Conservation (phyloP, 2,329 filamentous ascomycete species). For the Atkinsonella texensis region DNA sequence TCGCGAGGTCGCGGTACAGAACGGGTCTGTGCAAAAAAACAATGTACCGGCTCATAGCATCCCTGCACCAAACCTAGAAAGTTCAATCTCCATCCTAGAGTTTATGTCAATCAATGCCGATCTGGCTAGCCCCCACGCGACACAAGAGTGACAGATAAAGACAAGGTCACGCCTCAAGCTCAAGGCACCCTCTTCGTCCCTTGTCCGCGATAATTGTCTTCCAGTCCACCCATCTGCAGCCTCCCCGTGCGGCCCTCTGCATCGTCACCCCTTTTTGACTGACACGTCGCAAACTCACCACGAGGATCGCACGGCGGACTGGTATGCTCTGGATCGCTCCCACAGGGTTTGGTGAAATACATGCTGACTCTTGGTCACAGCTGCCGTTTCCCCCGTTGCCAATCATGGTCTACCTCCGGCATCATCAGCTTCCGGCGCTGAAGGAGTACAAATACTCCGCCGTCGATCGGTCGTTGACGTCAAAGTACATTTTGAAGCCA, state of each 20-base stretch:
- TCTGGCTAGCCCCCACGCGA: constrained; percentile 1
- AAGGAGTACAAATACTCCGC: constrained; percentile 92
- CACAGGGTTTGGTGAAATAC: background rate
- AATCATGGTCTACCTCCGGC: constrained; percentile 86
- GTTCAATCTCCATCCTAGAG: background rate
- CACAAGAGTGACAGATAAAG: background rate
- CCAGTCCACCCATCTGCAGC: constrained; percentile 1
- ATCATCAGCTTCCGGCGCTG: constrained; percentile 77
- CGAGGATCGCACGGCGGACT: background rate
- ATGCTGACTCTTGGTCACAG: background rate
- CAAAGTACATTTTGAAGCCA: constrained; percentile 89
- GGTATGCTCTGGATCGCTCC: background rate
- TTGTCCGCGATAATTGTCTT: background rate
- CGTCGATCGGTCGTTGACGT: constrained; percentile 81
- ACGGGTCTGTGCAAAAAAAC: too few relatives aligned
- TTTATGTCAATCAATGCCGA: background rate
- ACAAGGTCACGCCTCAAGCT: background rate
- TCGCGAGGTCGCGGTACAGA: too few relatives aligned
- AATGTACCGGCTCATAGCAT: background rate
- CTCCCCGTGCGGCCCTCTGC: background rate
- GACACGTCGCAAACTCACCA: background rate
- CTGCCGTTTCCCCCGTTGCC: background rate
- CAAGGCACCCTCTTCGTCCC: background rate
- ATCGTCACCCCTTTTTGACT: background rate
- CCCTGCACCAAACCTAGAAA: background rate